phyloP scores from a whole-genome alignment of 2,329 filamentous ascomycete species.

The Phialocephala sp. region DNA sequence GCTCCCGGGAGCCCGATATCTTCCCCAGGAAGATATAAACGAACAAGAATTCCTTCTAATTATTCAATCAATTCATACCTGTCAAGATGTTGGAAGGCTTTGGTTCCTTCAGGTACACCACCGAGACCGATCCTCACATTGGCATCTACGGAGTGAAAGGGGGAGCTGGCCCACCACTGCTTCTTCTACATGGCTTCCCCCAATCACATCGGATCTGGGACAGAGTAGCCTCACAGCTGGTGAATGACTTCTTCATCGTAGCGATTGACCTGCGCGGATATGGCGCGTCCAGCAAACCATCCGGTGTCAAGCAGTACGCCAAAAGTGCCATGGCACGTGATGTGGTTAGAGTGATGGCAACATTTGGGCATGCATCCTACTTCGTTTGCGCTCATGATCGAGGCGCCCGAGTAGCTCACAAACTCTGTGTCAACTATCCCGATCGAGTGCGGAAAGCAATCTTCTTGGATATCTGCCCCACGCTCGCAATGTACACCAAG shows the following conservation, averaged over 20 bases:
- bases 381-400: slow-evolving; percentile 62
- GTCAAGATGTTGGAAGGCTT: slow-evolving; percentile 48
- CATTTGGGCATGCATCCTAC: slow-evolving; percentile 48
- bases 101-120: slow-evolving; percentile 43
- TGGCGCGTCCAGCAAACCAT: slow-evolving; percentile 41
- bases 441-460: slow-evolving; percentile 45
- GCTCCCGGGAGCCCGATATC: neutral
- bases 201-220: slow-evolving; percentile 59
- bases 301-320: slow-evolving; percentile 43
- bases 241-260: slow-evolving; percentile 49
- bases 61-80: neutral
- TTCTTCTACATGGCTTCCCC: slow-evolving; percentile 57
- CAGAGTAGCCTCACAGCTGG: slow-evolving; percentile 48
- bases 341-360: slow-evolving; percentile 51
- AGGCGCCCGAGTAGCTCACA: slow-evolving; percentile 60
- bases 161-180: slow-evolving; percentile 45
- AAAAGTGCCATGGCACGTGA: slow-evolving; percentile 58
- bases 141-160: slow-evolving; percentile 50
- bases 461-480: slow-evolving; percentile 60
- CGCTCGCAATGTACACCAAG: slow-evolving; percentile 56
- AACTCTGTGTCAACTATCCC: slow-evolving; percentile 54
- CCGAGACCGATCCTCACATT: slow-evolving; percentile 44
- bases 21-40: neutral
- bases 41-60: neutral
- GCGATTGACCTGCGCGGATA: slow-evolving; percentile 57